These are phyloP conservation scores for Cenchrus americanus DNA, from an alignment of 176 grass and related monocot genomes.

Conservation along the genomic window DNA sequence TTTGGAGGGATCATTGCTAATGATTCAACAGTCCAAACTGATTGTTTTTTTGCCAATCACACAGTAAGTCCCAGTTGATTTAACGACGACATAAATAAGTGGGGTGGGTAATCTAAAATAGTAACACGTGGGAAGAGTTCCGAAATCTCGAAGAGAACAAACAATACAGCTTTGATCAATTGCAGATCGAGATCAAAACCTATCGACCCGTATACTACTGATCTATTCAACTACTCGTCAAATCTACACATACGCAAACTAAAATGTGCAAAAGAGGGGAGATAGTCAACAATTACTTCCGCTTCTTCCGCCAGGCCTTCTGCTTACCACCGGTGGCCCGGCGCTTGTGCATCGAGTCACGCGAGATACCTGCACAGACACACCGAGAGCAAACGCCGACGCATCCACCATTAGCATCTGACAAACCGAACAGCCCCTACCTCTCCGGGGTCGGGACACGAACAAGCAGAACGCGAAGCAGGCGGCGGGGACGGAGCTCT, in stretches of 20 bases:
- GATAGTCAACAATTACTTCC: slow-evolving; percentile 39
- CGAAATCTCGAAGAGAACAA: background rate
- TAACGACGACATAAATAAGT: background rate
- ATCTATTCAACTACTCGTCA: background rate
- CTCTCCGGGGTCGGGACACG: too few relatives aligned
- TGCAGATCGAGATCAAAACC: background rate
- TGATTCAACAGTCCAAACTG: too few relatives aligned
- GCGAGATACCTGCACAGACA: slow-evolving; percentile 56
- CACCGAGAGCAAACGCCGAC: background rate
- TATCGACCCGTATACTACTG: too few relatives aligned
- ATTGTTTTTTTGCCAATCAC: too few relatives aligned
- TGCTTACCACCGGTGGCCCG: slow-evolving; percentile 64
- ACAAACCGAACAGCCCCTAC: background rate
- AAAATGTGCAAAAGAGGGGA: background rate
- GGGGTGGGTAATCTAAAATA: background rate
- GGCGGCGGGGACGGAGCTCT: background rate
- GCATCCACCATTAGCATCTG: background rate
- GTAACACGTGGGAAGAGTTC: background rate
- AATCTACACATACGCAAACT: background rate
- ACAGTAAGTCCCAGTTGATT: too few relatives aligned
- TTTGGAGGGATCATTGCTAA: background rate
- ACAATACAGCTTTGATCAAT: background rate
- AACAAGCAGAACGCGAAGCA: background rate
- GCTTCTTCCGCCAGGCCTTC: slow-evolving; percentile 57
- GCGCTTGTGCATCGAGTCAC: slow-evolving; percentile 71